These are phyloP conservation scores for Primulina eburnea DNA, from an alignment of 257 asterid species.

Conservation along the genomic window DNA sequence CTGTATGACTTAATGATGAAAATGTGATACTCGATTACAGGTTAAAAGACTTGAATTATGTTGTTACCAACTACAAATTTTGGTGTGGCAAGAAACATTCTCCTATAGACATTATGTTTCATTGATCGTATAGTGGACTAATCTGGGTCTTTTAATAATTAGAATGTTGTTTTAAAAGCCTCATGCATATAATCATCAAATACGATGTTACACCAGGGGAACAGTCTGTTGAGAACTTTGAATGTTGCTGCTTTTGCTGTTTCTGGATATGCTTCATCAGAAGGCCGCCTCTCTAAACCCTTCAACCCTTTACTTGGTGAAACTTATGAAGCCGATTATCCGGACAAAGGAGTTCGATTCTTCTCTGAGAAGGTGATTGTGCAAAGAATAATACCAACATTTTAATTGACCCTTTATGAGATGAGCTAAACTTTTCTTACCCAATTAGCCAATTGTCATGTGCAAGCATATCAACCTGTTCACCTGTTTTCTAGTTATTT, in stretches of 20 bases:
- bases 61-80: background rate
- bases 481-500: background rate
- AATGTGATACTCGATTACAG: background rate
- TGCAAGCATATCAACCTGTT: background rate
- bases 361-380: slow-evolving; percentile 77
- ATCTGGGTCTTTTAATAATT: background rate
- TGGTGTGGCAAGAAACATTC: background rate
- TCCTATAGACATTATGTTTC: background rate
- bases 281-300: slow-evolving; percentile 91
- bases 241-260: slow-evolving; percentile 93
- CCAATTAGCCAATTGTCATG: background rate
- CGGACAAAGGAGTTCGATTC: slow-evolving; percentile 81
- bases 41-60: background rate
- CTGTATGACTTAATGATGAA: background rate
- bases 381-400: background rate
- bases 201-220: slow-evolving; percentile 54
- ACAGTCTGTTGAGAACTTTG: slow-evolving; percentile 75
- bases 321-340: slow-evolving; percentile 95
- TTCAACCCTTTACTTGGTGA: slow-evolving; percentile 96
- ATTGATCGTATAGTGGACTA: background rate
- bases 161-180: background rate
- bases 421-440: slow-evolving; percentile 5
- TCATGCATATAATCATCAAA: slow-evolving; percentile 6
- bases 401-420: background rate
- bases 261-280: slow-evolving; percentile 94